phyloP scores from a whole-genome alignment of 257 asterid species.

The Voacanga thouarsii region DNA sequence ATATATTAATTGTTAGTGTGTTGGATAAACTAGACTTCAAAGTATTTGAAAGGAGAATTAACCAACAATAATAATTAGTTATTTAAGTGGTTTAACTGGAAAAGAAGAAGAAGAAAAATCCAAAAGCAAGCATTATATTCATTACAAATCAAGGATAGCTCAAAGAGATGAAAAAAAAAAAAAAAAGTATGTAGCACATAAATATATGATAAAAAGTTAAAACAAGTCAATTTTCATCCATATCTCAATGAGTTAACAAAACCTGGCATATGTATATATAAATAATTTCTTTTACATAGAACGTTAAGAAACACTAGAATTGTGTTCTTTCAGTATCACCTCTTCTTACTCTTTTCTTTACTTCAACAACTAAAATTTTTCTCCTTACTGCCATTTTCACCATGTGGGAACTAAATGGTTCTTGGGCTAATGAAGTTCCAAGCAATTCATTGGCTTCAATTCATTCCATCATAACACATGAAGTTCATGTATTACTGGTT shows the following conservation, averaged over 20 bases:
- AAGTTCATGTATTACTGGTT: constrained; percentile 17
- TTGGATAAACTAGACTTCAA: too few species aligned
- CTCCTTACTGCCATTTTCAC: not conserved
- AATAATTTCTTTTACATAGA: not conserved
- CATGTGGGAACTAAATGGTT: constrained; percentile 5
- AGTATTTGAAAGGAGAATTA: too few species aligned
- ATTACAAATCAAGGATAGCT: too few species aligned
- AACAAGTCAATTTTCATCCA: not conserved
- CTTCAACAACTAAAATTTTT: not conserved
- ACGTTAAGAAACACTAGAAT: not conserved
- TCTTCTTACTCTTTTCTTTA: too few species aligned
- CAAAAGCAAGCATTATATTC: too few species aligned
- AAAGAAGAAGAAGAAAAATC: too few species aligned
- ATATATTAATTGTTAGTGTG: too few species aligned
- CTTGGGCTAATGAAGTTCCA: not conserved
- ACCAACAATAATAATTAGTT: too few species aligned
- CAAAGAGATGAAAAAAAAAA: too few species aligned
- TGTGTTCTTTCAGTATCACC: not conserved
- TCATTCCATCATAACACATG: not conserved
- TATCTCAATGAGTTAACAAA: not conserved
- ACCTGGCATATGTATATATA: not conserved
- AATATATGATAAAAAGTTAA: not conserved
- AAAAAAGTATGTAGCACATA: too few species aligned
- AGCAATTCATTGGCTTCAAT: not conserved
- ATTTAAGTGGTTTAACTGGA: too few species aligned